Percentiles rank a stretch among this genome's conserved stretches.
Conservation (phyloP, 192 early-diverging fungal species). For the Powellomyces hirtus region DNA sequence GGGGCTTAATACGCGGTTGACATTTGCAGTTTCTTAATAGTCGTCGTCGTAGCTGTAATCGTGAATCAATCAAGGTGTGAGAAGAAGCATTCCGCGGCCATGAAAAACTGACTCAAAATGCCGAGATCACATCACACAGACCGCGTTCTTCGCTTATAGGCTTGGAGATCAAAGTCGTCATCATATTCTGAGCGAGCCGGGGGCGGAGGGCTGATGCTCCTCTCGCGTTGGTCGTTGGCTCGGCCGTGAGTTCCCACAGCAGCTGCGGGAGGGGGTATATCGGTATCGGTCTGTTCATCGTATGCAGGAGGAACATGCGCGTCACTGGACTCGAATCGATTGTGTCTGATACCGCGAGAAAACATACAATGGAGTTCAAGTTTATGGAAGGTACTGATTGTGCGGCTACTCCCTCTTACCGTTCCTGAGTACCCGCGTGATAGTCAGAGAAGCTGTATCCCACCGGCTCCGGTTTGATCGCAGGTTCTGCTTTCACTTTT, state of each 20-base stretch:
- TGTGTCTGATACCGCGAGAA: background rate
- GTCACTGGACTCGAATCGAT: background rate
- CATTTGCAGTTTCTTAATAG: too few relatives aligned
- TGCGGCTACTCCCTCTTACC: background rate
- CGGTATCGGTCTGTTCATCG: background rate
- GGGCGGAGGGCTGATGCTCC: slow-evolving; percentile 6
- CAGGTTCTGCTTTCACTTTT: background rate
- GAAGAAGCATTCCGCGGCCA: too few relatives aligned
- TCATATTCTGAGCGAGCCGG: too few relatives aligned
- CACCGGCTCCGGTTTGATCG: background rate
- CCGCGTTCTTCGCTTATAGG: too few relatives aligned
- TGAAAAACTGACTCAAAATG: too few relatives aligned
- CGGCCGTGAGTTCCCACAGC: slow-evolving; percentile 14
- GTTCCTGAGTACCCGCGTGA: background rate
- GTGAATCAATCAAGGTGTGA: too few relatives aligned
- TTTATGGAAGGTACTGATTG: background rate
- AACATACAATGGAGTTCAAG: background rate
- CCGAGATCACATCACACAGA: too few relatives aligned
- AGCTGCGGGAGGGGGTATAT: background rate
- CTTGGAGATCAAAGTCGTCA: too few relatives aligned
- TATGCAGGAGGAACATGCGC: slow-evolving; percentile 20
- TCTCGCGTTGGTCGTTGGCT: background rate
- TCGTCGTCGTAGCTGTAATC: too few relatives aligned
- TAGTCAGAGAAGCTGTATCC: background rate
- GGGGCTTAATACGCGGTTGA: too few relatives aligned